Evolutionary conservation across 495 filamentous ascomycete genomes (phyloP), one percentile per base, ranked within the genome.

Genomic region (Podospora conica): DNA sequence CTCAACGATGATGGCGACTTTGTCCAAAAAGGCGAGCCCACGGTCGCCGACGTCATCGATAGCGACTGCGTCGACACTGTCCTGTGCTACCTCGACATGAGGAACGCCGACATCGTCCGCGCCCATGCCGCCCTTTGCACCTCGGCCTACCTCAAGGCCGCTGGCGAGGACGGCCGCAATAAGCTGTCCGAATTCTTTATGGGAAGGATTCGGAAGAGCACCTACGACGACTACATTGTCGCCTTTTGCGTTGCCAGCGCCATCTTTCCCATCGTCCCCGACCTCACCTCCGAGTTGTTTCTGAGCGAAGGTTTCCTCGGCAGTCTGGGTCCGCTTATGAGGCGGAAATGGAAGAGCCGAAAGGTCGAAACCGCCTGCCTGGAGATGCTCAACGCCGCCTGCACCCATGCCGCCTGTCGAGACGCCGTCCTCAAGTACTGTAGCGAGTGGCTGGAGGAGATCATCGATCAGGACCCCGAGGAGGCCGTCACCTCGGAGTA

Each of bases 351-450:
- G 75, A 92, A 90, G 77, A 90, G 87, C 71, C 82, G 83, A 67
- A 89, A 89, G 62, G 88, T 97, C 53, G 92, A 96, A 77, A 84
- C 87, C 53, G 88, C 92, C 5, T 85, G 91, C 25, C 77, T 98
- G 62, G 91, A 98, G 66, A 87, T 98, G 81, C 79, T 98, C 53
- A 95, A 90, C 76, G 91, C 91, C 11, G 96, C 94, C 20, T 96
- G 92, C 76, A 89, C 96, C 77, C 88, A 93, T 69, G 80, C 84
- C 54, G 75, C 82, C 3, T 97, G 93, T 69, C 87, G 93, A 18
- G 88, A 91, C 67, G 88, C 88, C 18, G 88, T 98, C 60, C 81
- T 83, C 58, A 92, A 90, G 70, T 85, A 94, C 68, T 96, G 93
- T 74, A 80, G 82, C 20, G 87, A 88, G 33, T 97, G 92, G 90